Conservation (phyloP, 2,329 filamentous ascomycete species). For the Cladophialophora exuberans region DNA sequence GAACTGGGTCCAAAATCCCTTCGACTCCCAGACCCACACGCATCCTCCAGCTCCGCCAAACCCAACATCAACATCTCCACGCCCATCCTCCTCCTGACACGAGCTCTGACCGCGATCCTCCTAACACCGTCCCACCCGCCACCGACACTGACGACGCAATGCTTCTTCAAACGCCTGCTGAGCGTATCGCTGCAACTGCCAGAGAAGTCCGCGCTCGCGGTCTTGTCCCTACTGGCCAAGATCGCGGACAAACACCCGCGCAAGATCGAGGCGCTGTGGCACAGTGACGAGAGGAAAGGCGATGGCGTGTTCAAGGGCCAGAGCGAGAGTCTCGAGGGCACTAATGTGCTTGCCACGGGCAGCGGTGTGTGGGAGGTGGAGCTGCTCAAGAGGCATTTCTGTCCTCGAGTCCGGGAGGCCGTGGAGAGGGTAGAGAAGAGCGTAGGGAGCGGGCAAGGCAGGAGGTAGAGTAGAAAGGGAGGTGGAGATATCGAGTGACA, state of each 20-base stretch:
- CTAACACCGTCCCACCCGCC: constrained; percentile 70
- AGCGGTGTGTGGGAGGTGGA: constrained; percentile 94
- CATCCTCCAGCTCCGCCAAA: constrained; percentile 37
- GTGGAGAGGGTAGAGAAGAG: constrained; percentile 66
- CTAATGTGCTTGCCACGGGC: constrained; percentile 76
- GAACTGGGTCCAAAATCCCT: constrained; percentile 78
- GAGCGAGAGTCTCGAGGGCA: constrained; percentile 75
- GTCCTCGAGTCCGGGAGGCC: constrained; percentile 80
- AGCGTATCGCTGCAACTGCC: constrained; percentile 81
- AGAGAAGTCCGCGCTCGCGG: constrained; percentile 82
- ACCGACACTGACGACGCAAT: constrained; percentile 82
- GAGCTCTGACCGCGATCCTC: constrained; percentile 80
- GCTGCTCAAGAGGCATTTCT: constrained; percentile 80
- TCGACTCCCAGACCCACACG: constrained; percentile 68
- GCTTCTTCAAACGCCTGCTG: constrained; percentile 91
- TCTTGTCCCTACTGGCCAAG: constrained; percentile 75
- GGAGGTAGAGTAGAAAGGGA: neutral
- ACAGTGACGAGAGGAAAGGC: constrained; percentile 89
- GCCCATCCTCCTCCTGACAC: constrained; percentile 86
- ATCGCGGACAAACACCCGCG: constrained; percentile 79
- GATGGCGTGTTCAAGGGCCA: constrained; percentile 83
- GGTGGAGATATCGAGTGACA: neutral
- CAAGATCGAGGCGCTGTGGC: constrained; percentile 85
- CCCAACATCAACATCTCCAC: constrained; percentile 80
- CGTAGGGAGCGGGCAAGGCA: neutral